A percentile compares a stretch with the other conserved stretches of the same genome.
Evolutionary conservation across 306 rosid genomes (phyloP).

Genomic region (Medicago lupulina): DNA sequence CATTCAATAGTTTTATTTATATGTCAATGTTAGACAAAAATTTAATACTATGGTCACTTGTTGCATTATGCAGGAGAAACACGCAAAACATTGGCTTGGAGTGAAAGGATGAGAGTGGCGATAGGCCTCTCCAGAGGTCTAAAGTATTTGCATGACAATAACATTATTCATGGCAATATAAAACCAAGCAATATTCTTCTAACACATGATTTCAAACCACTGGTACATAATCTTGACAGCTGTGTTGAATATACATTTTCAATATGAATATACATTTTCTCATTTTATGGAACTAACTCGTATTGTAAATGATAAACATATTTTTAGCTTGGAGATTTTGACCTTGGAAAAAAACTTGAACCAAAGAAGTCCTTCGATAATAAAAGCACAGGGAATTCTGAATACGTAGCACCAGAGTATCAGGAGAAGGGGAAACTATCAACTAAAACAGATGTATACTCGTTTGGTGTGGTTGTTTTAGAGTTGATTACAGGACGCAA

Average conservation of each 20-base stretch:
- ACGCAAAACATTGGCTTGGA: constrained; percentile 63
- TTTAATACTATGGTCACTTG: background rate
- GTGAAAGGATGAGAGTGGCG: constrained; percentile 67
- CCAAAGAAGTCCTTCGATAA: constrained; percentile 40
- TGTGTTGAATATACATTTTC: constrained; percentile 24
- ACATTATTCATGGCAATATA: constrained; percentile 78
- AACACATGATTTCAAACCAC: constrained; percentile 68
- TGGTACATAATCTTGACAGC: constrained; percentile 57
- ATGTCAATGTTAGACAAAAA: background rate
- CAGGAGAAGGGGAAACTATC: constrained; percentile 45
- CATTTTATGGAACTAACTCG: constrained; percentile 31
- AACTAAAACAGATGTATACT: constrained; percentile 51
- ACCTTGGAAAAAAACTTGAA: constrained; percentile 42
- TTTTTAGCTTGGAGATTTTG: constrained; percentile 52
- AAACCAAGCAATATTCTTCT: constrained; percentile 82
- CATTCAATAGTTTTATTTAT: background rate
- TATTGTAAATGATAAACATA: constrained; percentile 19
- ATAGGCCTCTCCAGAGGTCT: constrained; percentile 74
- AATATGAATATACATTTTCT: background rate
- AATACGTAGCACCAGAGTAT: constrained; percentile 51
- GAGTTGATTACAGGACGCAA: constrained; percentile 56
- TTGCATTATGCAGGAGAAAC: constrained; percentile 57
- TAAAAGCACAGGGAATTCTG: constrained; percentile 36
- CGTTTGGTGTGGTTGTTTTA: constrained; percentile 54
- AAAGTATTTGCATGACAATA: constrained; percentile 67